Evolutionary conservation across 495 filamentous ascomycete genomes (phyloP).

Genomic region (Aspergillus kassunensis): DNA sequence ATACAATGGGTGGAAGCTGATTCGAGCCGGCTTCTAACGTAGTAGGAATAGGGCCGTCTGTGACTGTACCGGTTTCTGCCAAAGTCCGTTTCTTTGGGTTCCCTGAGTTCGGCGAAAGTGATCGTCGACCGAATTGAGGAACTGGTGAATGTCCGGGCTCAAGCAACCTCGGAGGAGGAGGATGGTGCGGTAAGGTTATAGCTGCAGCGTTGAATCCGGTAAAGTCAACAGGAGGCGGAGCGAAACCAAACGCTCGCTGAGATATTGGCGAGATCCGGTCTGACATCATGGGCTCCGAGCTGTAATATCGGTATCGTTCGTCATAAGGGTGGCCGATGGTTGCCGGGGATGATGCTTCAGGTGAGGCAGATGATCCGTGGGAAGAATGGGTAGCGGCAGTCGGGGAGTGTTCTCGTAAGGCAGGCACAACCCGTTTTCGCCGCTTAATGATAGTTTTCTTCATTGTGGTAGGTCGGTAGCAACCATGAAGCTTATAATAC

Average conservation of each 20-base stretch:
- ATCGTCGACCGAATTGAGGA: conserved; percentile 37
- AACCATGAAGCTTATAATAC: conserved; percentile 96
- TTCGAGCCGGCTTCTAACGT: conserved; percentile 40
- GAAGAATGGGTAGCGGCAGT: conserved; percentile 43
- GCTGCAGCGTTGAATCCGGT: conserved; percentile 42
- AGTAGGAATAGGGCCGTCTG: conserved; percentile 28
- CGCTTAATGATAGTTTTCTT: conserved; percentile 97
- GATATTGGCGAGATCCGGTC: conserved; percentile 26
- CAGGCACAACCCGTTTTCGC: conserved; percentile 91
- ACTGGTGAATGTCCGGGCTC: conserved; percentile 34
- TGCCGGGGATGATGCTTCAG: conserved; percentile 39
- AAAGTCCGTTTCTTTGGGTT: conserved; percentile 45
- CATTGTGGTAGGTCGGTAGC: conserved; percentile 90
- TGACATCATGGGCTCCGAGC: conserved; percentile 31
- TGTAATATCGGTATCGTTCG: conserved; percentile 49
- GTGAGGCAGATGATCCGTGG: conserved; percentile 41
- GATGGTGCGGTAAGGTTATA: conserved; percentile 37
- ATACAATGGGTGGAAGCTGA: conserved; percentile 45
- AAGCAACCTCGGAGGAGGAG: conserved; percentile 38
- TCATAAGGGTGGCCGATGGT: conserved; percentile 55
- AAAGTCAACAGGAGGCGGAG: conserved; percentile 50
- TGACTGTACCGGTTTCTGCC: conserved; percentile 28
- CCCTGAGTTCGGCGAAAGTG: conserved; percentile 32
- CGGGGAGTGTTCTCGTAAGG: conserved; percentile 53
- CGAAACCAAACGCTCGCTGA: conserved; percentile 30